Evolutionary conservation across 2,329 filamentous ascomycete genomes (phyloP), one percentile per base, ranked within the genome.

Genomic region (Trichoderma pleuroti): DNA sequence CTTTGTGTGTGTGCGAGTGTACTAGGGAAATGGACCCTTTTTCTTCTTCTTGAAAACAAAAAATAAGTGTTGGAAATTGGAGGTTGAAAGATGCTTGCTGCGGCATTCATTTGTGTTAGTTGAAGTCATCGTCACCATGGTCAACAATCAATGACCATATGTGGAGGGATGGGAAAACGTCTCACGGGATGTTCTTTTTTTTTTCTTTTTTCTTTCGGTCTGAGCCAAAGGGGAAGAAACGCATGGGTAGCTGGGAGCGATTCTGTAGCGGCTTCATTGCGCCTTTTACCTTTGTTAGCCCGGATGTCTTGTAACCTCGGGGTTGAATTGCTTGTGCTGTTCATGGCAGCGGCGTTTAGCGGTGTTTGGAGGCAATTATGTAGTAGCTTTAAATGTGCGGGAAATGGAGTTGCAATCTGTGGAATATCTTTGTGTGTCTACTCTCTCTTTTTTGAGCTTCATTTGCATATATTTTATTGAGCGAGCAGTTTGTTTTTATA

Each of bases 321-420:
- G 32, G 49, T 42, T 64, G 36, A 28, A 28, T 63, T 57, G 46
- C 34, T 59, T 75, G 72, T 75, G 75, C 72, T 77, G 74, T 78
- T 61, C 76, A 80, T 78, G 75, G 78, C 77, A 80, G 75, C 71
- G 79, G 79, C 75, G 79, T 78, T 77, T 74, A 72, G 68, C 12
- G 75, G 76, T 79, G 72, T 77, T 75, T 73, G 74, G 75, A 73
- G 74, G 32, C 76, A 59, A 77, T 76, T 73, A 74, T 68, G 72
- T 77, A 78, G 78, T 71, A 73, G 76, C 76, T 75, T 66, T 79
- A 59, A 76, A 74, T 75, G 70, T 56, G 56, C 65, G 66, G 61
- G 54, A 30, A 63, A 70, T 68, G 61, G 67, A 69, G 60, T 71
- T 68, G 62, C 42, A 57, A 54, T 64, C 12, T 56, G 69, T 46